phyloP scores from a whole-genome alignment of 257 asterid species.

The Solanum paucissectum region DNA sequence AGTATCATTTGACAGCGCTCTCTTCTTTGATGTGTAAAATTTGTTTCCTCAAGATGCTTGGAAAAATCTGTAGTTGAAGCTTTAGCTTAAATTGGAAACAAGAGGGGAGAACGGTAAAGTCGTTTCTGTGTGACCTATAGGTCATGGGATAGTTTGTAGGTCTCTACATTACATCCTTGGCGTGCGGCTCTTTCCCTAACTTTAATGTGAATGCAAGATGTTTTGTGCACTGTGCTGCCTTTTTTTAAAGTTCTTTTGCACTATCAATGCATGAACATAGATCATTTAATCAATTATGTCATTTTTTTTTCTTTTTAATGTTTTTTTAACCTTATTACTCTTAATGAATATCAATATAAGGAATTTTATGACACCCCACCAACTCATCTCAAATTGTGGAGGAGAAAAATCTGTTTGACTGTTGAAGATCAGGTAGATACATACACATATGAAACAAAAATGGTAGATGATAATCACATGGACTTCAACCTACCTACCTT shows the following conservation, averaged over 20 bases:
- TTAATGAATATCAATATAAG: neutral
- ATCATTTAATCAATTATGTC: neutral
- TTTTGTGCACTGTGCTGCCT: neutral
- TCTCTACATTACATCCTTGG: neutral
- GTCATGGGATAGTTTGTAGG: neutral
- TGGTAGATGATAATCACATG: neutral
- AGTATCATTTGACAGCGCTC: neutral
- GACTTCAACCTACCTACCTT: neutral
- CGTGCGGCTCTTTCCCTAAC: neutral
- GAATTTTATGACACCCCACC: neutral
- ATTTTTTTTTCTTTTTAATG: no score
- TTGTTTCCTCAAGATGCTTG: neutral
- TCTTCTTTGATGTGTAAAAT: neutral
- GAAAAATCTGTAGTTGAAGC: neutral
- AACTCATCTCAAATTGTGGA: neutral
- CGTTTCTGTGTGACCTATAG: fast-evolving
- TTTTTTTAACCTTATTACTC: no score
- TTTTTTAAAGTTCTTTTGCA: neutral
- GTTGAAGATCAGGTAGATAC: neutral
- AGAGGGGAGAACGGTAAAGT: neutral
- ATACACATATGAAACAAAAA: neutral
- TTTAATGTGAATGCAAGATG: neutral
- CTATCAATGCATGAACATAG: neutral
- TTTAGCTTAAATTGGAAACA: neutral
- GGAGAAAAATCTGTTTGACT: neutral